Base-by-base conservation (phyloP, 2,329 filamentous ascomycete species). In the Ophiobolus disseminans region DNA sequence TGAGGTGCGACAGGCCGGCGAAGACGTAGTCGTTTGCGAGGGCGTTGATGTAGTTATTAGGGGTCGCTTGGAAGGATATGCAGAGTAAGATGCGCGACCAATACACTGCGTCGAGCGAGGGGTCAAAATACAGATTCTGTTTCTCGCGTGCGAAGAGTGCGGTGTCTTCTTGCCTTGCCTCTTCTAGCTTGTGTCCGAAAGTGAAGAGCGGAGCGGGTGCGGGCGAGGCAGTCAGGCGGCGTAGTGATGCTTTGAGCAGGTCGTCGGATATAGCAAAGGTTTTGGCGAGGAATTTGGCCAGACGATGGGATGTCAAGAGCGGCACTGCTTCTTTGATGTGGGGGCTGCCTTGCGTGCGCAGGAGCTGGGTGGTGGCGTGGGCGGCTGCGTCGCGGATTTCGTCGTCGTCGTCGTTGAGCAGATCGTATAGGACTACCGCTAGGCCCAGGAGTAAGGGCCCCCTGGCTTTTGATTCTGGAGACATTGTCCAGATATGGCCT, bases 91-190 rank as follows among this genome's bases (percentile, higher is more conserved):
- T 75, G 13, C 69, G 70, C 0, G 80, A 74, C 91, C 91, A 97
- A n/a, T 85, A 70, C 14, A 80, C 75, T 3, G 86, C 79, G 70
- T 97, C 92, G 38, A 86, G 80, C 5, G 90, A 83, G 59, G 91
- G 86, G 69, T 97, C 93, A 40, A 93, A 78, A 70, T 90, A 97
- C n/a, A 97, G 80, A 68, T 99, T 99, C 69, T 96, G 91, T 69
- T 95, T 92, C 73, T 99, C 94, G 46, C 91, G 82, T 0, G 83
- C 87, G 68, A 99, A 99, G 0, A 99, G 82, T 3, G 86, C 80
- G 54, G 86, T 83, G 65, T 90, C 83, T 59, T 77, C 73, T 31
- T 72, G 70, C 3, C 69, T 61, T 9, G 71, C 67, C 4, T 70
- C 63, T 0, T 60, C 51, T 3, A 81, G 60, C 0, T 42, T 38